Evolutionary conservation across 768 basidiomycete species (phyloP), one percentile per base, ranked within the genome.

Genomic region (Termitomyces sp.): DNA sequence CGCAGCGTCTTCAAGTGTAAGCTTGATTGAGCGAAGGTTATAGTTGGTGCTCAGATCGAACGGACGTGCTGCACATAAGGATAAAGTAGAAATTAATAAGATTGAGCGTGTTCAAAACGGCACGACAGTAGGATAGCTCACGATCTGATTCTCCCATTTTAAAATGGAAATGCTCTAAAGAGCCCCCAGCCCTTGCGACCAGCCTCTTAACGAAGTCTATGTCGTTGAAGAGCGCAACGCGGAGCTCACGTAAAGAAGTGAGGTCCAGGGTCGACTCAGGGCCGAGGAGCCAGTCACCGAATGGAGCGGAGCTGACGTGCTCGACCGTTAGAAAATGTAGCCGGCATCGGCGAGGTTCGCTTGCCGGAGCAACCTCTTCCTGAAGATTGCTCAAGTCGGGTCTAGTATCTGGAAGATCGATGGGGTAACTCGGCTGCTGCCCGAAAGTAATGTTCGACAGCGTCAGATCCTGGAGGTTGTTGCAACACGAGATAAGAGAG

Each of bases 141-240:
- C 74, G 74, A 59, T 70, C 64, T 69, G 71, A 75, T 46, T 65
- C 61, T 5, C 72, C 75, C 32, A 75, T 74, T 56, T 77, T 77
- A 56, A 77, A 67, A 59, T 76, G 74, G 42, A 77, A 69, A 57
- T 73, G 70, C 60, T 76, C 72, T 7, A 77, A 62, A 14, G 74
- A 70, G 8, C 54, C 51, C 14, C 73, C 74, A 14, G 73, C 66
- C 1, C 65, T 63, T 9, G 57, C 58, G 21, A 77, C 63, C 30
- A 77, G 68, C 62, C 65, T 69, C 34, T 72, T 67, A 41, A 75
- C 65, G 24, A 70, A 68, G 11, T 62, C 53, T 14, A 70, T 60
- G 58, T 75, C 73, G 42, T 68, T 68, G 55, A 73, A 75, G 55
- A 75, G 72, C 1, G 75, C 73, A 35, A 77, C 65, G 21, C 75